Evolutionary conservation across 441 rosid species (phyloP), one percentile per base, ranked within the genome.

Genomic region (Dalechampia spathulata): DNA sequence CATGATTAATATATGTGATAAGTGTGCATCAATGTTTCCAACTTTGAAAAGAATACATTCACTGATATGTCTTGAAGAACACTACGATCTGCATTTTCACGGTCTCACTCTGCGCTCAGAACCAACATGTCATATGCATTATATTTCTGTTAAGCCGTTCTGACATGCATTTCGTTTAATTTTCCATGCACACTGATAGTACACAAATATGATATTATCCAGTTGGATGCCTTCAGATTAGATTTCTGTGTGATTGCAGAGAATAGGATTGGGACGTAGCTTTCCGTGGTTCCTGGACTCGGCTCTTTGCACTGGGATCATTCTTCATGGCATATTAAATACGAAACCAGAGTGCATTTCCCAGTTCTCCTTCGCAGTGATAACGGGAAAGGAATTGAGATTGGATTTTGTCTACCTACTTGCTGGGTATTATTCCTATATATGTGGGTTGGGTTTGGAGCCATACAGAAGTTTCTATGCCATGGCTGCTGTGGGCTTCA

Each of bases 201-300:
- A 4, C 6, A 23, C 5, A 0, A 5, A 45, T 1, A n/a, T n/a
- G n/a, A n/a, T n/a, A n/a, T 8, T 10, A 41, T 55, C 8, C 9
- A 13, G 53, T 46, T 56, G 49, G 15, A 28, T 30, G 26, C 52
- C 41, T 55, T 58, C 42, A 53, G 34, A 28, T 47, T 20, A 14
- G 48, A 11, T 25, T 45, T 49, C 25, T 52, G 12, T 44, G 22
- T 55, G 55, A n/a, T 73, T 79, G 75, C 89, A 93, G 97, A 82
- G 99, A 77, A 78, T 80, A 47, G 84, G 93, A 68, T 66, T 75
- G 63, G 86, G 86, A 52, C 90, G 77, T 58, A 85, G 83, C 65
- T 77, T 87, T 68, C 95, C 95, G 11, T 75, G 90, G 87, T 83
- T 93, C 65, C 72, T 84, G 63, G 99, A 93, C 66, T 82, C 93